Conservation (phyloP, 2,329 filamentous ascomycete species). For the Pezicula carpinea region DNA sequence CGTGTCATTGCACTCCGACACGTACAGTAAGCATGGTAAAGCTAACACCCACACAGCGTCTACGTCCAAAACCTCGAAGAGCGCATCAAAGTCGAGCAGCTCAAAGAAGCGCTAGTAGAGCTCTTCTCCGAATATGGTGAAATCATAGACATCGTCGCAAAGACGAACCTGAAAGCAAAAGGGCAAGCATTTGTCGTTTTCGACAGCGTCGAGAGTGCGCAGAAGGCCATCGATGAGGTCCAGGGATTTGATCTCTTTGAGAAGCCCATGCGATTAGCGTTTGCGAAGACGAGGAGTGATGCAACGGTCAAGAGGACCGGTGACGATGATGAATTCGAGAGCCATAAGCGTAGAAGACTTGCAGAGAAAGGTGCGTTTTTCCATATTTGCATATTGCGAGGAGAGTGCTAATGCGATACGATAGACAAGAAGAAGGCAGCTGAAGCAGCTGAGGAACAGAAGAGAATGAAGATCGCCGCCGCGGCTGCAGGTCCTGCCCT, state of each 20-base stretch:
- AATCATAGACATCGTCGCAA: conserved; percentile 79
- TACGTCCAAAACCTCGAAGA: conserved; percentile 87
- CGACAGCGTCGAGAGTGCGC: conserved; percentile 73
- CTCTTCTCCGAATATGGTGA: conserved; percentile 88
- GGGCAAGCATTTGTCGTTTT: conserved; percentile 96
- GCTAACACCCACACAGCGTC: conserved; percentile 41
- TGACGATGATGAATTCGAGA: conserved; percentile 77
- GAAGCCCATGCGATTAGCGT: conserved; percentile 80
- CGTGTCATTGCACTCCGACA: conserved; percentile 72
- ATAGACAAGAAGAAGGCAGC: conserved; percentile 73
- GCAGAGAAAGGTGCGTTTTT: conserved; percentile 76
- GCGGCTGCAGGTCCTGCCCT: conserved; percentile 34
- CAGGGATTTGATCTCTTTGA: conserved; percentile 92
- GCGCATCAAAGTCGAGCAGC: conserved; percentile 73
- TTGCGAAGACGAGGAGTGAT: conserved; percentile 81
- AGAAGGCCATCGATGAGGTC: conserved; percentile 78
- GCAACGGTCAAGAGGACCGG: conserved; percentile 74
- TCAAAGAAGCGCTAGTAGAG: conserved; percentile 68
- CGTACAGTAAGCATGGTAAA: conserved; percentile 31
- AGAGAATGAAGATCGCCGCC: conserved; percentile 60
- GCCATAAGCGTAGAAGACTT: conserved; percentile 76
- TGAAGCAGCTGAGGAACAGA: conserved; percentile 74
- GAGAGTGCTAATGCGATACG: background rate
- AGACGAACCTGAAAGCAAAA: conserved; percentile 86
- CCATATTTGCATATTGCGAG: background rate